Base-by-base conservation (phyloP, 2,329 filamentous ascomycete species). In the Monosporascus sp. region DNA sequence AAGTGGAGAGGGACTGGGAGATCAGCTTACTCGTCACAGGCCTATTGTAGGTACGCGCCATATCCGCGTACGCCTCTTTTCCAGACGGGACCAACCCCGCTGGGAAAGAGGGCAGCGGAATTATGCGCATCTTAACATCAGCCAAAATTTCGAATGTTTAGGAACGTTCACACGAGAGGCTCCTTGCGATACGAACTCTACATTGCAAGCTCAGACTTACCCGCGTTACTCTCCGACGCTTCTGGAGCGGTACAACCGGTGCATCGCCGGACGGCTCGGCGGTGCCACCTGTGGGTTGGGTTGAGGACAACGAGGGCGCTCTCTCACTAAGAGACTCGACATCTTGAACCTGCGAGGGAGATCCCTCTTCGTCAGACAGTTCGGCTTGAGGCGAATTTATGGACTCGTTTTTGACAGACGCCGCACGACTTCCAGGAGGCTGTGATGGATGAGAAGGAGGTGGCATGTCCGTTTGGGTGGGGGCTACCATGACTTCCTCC, bases 141-240 rank as follows among this genome's bases (percentile, higher is more conserved):
- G 43, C 9, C 24, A 19, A 27, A 22, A 2, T 7, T 17, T 46
- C 22, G 14, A 26, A 22, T n/a, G 7, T 3, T 27, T 26, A 22
- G 11, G n/a, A 43, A 43, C 22, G 8, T 24, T 5, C 26, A 31
- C 14, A 19, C 7, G n/a, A 5, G 17, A 14, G 11, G 31, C 31
- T 16, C 9, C 11, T 6, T 37, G 37, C 16, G 31, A 49, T 9
- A 49, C 17, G 3, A 43, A 35, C 41, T 41, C 48, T 40, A 38
- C 5, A 31, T 7, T 19, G 45, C 44, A 58, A 55, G n/a, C 53
- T 37, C 52, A 56, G 58, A 59, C 70, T 92, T 41, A 89, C 89
- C 63, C 89, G 79, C 20, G 88, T 92, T 45, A 93, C 89, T 65
- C 89, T 80, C 52, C 88, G 79, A 57, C 89, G 80, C 68, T 93